Conservation (phyloP, 306 rosid genomes). For the Prunus mongolica region DNA sequence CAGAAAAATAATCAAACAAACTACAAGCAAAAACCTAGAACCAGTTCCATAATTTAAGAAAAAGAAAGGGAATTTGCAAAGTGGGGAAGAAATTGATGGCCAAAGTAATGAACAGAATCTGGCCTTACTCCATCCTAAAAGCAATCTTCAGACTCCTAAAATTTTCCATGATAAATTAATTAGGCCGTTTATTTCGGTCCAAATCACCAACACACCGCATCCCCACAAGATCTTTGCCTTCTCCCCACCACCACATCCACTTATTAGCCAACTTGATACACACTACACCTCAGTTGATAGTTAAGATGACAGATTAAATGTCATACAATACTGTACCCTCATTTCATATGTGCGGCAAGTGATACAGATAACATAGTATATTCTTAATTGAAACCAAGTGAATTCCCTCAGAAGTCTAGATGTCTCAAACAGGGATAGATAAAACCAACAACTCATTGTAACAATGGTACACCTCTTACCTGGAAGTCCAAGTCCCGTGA, state of each 20-base stretch:
- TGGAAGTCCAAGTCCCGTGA: conserved; percentile 92
- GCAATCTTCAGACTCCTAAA: not conserved
- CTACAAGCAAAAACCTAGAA: not conserved
- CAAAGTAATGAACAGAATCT: not conserved
- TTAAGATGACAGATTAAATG: not conserved
- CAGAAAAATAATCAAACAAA: not conserved
- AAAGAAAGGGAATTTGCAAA: not conserved
- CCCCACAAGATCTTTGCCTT: not conserved
- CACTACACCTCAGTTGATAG: not conserved
- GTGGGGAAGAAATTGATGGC: not conserved
- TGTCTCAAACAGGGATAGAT: not conserved
- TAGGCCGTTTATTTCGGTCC: not conserved
- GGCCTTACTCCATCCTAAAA: not conserved
- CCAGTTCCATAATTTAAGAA: not conserved
- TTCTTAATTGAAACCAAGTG: not conserved
- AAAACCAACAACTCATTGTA: conserved; percentile 2
- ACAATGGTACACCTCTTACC: conserved; percentile 39
- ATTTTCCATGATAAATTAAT: not conserved
- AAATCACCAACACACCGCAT: not conserved
- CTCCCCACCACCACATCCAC: not conserved
- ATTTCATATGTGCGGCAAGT: not conserved
- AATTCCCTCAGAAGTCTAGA: conserved; percentile 7
- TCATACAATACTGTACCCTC: not conserved
- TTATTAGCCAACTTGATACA: not conserved
- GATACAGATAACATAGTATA: not conserved